phyloP scores from a whole-genome alignment of 2,329 filamentous ascomycete genomes.

The Aspergillus sp. region DNA sequence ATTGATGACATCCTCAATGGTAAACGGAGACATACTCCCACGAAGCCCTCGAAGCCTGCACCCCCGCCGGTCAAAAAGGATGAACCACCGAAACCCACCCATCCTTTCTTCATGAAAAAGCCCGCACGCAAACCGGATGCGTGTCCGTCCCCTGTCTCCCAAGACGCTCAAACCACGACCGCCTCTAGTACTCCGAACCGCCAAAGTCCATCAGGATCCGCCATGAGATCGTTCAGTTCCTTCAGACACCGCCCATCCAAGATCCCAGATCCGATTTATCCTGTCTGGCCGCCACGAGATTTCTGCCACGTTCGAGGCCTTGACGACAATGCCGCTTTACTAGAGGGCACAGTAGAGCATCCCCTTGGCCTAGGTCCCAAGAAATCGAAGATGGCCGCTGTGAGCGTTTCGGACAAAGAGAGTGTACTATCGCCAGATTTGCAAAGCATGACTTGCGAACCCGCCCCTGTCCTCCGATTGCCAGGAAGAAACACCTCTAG shows the following conservation, averaged over 20 bases:
- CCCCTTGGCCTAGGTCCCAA: constrained; percentile 22
- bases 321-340: neutral
- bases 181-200: neutral
- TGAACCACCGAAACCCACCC: constrained; percentile 49
- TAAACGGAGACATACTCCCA: constrained; percentile 27
- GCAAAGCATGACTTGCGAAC: neutral
- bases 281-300: constrained; percentile 40
- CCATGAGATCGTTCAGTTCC: constrained; percentile 9
- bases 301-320: constrained; percentile 53
- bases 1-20: constrained; percentile 63
- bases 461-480: constrained; percentile 23
- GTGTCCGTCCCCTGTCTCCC: neutral
- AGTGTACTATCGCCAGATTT: constrained; percentile 27
- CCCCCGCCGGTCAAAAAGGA: constrained; percentile 15
- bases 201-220: neutral
- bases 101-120: constrained; percentile 70
- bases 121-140: constrained; percentile 25
- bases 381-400: constrained; percentile 38
- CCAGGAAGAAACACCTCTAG: constrained; percentile 30
- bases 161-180: neutral
- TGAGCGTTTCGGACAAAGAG: constrained; percentile 32
- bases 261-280: constrained; percentile 31
- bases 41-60: constrained; percentile 15
- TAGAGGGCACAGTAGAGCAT: neutral
- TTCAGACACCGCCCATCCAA: constrained; percentile 25